phyloP scores from a whole-genome alignment of 2,329 filamentous ascomycete genomes.

The Penicillium sclerotigenum region DNA sequence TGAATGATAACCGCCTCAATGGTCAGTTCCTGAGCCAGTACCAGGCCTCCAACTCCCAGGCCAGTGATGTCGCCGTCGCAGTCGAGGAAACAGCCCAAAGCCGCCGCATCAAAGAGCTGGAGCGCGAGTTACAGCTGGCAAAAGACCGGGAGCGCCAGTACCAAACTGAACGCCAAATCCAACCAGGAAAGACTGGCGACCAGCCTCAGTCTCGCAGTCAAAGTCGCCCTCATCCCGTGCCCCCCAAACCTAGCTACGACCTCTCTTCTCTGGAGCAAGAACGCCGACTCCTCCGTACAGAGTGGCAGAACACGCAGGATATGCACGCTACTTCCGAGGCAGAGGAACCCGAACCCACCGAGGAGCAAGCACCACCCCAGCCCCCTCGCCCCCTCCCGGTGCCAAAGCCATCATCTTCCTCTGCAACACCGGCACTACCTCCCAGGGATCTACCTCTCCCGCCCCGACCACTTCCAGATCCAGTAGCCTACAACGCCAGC shows the following conservation, averaged over 20 bases:
- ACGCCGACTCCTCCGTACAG: conserved; percentile 56
- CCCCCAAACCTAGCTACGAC: conserved; percentile 48
- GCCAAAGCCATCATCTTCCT: conserved; percentile 18
- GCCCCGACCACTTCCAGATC: conserved; percentile 49
- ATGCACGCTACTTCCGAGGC: conserved; percentile 18
- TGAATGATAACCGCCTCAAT: conserved; percentile 66
- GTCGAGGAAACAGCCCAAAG: conserved; percentile 55
- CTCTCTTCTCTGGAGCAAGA: conserved; percentile 61
- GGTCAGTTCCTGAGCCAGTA: conserved; percentile 88
- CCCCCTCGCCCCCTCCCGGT: conserved; percentile 33
- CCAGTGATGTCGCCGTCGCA: conserved; percentile 35
- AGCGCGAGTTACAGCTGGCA: conserved; percentile 66
- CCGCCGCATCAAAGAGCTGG: conserved; percentile 73
- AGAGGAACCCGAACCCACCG: conserved; percentile 10
- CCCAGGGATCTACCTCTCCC: conserved; percentile 24
- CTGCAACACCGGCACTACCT: conserved; percentile 8
- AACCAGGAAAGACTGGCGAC: conserved; percentile 21
- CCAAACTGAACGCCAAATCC: conserved; percentile 56
- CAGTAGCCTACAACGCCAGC: conserved; percentile 36
- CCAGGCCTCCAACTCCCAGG: conserved; percentile 69
- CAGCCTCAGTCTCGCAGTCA: conserved; percentile 27
- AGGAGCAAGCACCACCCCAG: conserved; percentile 23
- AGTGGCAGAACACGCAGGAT: conserved; percentile 50
- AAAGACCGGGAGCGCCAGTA: conserved; percentile 65
- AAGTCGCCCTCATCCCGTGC: conserved; percentile 32